Evolutionary conservation across 768 basidiomycete genomes (phyloP), one percentile per base, ranked within the genome.

Genomic region (Podaxis sp.): DNA sequence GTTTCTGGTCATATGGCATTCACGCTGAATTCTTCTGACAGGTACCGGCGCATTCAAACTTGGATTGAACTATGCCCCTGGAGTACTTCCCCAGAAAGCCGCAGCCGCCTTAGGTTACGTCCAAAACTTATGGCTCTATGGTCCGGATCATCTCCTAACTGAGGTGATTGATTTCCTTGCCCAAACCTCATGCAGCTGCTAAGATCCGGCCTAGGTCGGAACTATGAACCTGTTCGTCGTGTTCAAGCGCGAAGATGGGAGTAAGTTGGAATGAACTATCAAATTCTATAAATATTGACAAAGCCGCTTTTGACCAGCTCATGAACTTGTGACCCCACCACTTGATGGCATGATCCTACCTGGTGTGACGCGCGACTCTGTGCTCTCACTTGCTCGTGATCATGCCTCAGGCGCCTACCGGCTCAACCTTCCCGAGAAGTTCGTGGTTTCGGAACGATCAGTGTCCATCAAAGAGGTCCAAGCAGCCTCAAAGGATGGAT

Each of bases 201-300:
- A 62, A 62, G 55, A 56, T 62, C 54, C 61, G 54, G 26, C 28
- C 22, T 33, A 77, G 76, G 93, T 94, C 46, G 95, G 95, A 46
- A 94, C 93, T 1, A 96, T 96, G 95, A 96, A 96, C 75, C 75
- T 95, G 72, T 96, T 96, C 65, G 86, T 89, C 49, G 91, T 88
- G 3, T 87, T 95, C 75, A 85, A 84, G 72, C 83, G 80, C 22
- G 81, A 84, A 20, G 84, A 90, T 68, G 91, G 90, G 53, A 77
- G 89, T 87, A 65, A 22, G 73, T 54, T 33, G 11, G 11, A 44
- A 15, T 3, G 5, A 13, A 58, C 22, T 28, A 12, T 24, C 40
- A 24, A 38, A 12, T 7, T 22, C 54, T 55, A 37, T 37, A 50
- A 38, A 59, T 51, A 59, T 33, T 24, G 38, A 59, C 51, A 36